A percentile compares a stretch with the other conserved stretches of the same genome.
Conservation (phyloP, 305 asterid species). For the Fraxinus greggii region DNA sequence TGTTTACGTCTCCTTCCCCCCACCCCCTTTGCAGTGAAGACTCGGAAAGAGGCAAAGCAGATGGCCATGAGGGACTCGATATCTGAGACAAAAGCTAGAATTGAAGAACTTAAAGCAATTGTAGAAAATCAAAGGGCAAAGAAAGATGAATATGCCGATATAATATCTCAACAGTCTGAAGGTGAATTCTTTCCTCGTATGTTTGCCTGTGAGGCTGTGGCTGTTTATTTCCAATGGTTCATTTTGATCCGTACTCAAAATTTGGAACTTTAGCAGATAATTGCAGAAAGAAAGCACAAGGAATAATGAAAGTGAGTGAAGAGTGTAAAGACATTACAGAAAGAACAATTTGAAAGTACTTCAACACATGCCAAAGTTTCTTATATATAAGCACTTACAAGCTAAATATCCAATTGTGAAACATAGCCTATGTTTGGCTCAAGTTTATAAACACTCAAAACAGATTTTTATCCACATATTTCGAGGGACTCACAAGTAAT, state of each 20-base stretch:
- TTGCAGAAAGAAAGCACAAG: constrained; percentile 11
- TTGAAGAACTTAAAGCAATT: constrained; percentile 55
- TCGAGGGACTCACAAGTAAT: neutral
- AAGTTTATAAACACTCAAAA: neutral
- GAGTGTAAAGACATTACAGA: neutral
- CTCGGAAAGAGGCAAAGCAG: constrained; percentile 72
- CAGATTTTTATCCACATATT: neutral
- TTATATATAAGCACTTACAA: neutral
- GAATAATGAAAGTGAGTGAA: neutral
- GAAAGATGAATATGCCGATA: constrained; percentile 73
- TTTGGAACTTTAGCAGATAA: constrained; percentile 1
- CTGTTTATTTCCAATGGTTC: constrained; percentile 15
- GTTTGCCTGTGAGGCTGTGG: constrained; percentile 14
- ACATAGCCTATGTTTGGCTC: neutral
- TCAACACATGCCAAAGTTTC: neutral
- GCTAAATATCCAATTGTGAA: neutral
- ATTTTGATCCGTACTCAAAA: neutral
- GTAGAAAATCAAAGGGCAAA: constrained; percentile 62
- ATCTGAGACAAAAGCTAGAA: constrained; percentile 58
- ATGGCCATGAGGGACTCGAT: constrained; percentile 60
- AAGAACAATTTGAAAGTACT: neutral
- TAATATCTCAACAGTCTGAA: constrained; percentile 70
- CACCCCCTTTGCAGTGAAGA: constrained; percentile 53
- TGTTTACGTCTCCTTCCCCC: constrained; percentile 3
- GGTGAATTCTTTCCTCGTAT: constrained; percentile 46